Conservation (phyloP, 23 red algal species). For the Gracilariopsis chorda region DNA sequence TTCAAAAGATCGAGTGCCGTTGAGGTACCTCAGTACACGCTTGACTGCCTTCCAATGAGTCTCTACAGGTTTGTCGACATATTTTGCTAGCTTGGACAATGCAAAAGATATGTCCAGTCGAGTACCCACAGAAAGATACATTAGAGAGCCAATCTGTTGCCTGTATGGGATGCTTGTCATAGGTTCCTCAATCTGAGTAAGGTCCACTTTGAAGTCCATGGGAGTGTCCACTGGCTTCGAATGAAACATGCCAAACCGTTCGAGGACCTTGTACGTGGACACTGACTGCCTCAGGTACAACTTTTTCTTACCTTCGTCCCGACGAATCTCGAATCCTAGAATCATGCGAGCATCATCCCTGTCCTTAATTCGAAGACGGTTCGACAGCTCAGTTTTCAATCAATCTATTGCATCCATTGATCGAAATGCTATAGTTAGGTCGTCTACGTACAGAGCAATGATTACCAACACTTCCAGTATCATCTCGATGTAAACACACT, state of each 20-base stretch:
- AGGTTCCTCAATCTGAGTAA: background rate
- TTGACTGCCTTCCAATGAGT: slow-evolving; percentile 30
- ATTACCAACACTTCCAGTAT: background rate
- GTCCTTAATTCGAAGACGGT: slow-evolving; percentile 5
- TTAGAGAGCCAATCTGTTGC: slow-evolving; percentile 12
- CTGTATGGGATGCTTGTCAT: background rate
- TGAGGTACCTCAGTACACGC: slow-evolving; percentile 22
- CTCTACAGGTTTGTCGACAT: background rate
- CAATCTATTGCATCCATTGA: background rate
- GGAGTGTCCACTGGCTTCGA: slow-evolving; percentile 28
- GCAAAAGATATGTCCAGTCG: background rate
- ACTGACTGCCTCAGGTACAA: background rate
- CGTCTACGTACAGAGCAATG: slow-evolving; percentile 29
- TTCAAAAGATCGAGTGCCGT: background rate
- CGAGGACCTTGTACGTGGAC: slow-evolving; percentile 10
- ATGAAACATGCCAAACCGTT: slow-evolving; percentile 32
- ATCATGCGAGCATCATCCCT: background rate
- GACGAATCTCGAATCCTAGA: slow-evolving; percentile 36
- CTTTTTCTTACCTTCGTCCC: background rate
- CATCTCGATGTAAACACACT: background rate
- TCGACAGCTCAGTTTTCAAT: background rate
- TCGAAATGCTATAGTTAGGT: background rate
- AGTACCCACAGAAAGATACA: slow-evolving; percentile 43
- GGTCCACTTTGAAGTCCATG: background rate
- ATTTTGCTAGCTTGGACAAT: background rate